A percentile compares a stretch with the other conserved stretches of the same genome.
Conservation (phyloP, 495 filamentous ascomycete genomes). For the Hypoxylon fragiforme region DNA sequence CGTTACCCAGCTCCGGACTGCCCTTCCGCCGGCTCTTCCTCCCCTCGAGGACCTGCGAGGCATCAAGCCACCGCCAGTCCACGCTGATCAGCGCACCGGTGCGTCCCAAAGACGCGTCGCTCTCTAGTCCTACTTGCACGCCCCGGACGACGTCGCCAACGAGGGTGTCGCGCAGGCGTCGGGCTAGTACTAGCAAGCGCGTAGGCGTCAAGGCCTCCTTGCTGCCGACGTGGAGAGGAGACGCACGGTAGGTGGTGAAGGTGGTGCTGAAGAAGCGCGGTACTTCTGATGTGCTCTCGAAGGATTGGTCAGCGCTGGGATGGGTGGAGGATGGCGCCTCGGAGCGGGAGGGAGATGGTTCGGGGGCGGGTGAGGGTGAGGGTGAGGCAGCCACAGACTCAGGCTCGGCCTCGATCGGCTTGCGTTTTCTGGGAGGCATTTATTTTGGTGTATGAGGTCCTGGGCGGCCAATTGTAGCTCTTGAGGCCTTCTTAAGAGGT, state of each 20-base stretch:
- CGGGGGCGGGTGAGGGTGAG: constrained; percentile 6
- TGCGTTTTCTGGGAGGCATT: not conserved
- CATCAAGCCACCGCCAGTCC: constrained; percentile 33
- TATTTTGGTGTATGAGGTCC: too few relatives aligned
- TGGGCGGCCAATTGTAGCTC: too few relatives aligned
- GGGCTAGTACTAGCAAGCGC: constrained; percentile 41
- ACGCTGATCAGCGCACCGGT: constrained; percentile 45
- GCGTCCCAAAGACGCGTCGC: constrained; percentile 37
- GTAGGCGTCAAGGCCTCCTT: constrained; percentile 17
- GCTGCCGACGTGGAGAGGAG: constrained; percentile 45
- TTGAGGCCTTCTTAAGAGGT: too few relatives aligned
- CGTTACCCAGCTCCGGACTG: constrained; percentile 15
- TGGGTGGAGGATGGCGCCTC: constrained; percentile 8
- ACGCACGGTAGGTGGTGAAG: constrained; percentile 52
- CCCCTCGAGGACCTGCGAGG: constrained; percentile 6
- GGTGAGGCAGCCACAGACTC: too few relatives aligned
- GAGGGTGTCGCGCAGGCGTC: constrained; percentile 46
- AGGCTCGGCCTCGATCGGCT: not conserved
- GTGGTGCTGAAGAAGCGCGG: constrained; percentile 53
- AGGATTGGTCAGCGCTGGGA: constrained; percentile 6
- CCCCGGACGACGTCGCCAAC: constrained; percentile 55
- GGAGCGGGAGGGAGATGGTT: constrained; percentile 8
- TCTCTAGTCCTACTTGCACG: constrained; percentile 45
- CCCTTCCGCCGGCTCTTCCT: constrained; percentile 1
- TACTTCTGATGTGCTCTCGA: constrained; percentile 8